phyloP scores from a whole-genome alignment of 2,329 filamentous ascomycete species.

The Colletotrichum higginsianum region DNA sequence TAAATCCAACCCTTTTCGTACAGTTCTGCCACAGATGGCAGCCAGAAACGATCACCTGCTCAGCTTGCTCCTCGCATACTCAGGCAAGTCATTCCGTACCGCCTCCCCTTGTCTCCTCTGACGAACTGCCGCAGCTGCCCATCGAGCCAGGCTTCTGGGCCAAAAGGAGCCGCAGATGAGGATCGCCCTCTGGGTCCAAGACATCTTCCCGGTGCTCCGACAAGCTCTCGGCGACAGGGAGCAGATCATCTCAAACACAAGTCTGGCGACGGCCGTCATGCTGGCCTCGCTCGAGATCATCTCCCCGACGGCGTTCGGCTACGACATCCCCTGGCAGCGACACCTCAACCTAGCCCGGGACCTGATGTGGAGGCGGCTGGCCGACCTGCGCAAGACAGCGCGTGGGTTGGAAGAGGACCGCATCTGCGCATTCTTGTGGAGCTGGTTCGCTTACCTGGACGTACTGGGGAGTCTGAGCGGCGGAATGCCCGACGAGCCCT shows the following conservation, averaged over 20 bases:
- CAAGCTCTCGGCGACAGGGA: constrained; percentile 74
- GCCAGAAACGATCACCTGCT: constrained; percentile 79
- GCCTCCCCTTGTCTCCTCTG: not conserved
- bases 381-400: constrained; percentile 48
- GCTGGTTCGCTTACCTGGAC: constrained; percentile 89
- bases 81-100: constrained; percentile 54
- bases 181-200: constrained; percentile 85
- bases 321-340: constrained; percentile 85
- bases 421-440: constrained; percentile 80
- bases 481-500: constrained; percentile 63
- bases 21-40: constrained; percentile 72
- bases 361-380: constrained; percentile 76
- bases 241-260: constrained; percentile 78
- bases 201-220: constrained; percentile 82
- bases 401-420: constrained; percentile 67
- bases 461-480: constrained; percentile 82
- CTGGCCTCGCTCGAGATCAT: constrained; percentile 87
- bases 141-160: constrained; percentile 80
- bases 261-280: constrained; percentile 87
- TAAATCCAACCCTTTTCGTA: constrained; percentile 68
- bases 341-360: constrained; percentile 83
- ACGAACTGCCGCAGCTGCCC: constrained; percentile 68
- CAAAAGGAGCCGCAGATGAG: constrained; percentile 82
- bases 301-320: constrained; percentile 84
- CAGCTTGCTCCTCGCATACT: constrained; percentile 84